Base-by-base conservation (phyloP, 768 basidiomycete species). In the Hydnomerulius pinastri region DNA sequence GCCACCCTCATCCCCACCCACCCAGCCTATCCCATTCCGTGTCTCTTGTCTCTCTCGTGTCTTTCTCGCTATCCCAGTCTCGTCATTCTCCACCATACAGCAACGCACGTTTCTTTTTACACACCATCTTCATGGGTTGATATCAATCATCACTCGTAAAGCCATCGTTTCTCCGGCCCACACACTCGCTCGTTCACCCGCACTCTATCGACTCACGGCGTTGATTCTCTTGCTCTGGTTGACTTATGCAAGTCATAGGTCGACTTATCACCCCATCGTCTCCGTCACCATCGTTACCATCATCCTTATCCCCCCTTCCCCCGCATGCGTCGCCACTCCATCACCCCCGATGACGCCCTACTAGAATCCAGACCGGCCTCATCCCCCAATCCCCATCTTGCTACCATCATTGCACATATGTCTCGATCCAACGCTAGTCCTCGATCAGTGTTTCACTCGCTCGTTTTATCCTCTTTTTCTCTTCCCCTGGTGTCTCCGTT, bases 61-160 rank as follows among this genome's bases (percentile, higher is more conserved):
- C 23, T 45, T 35, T 50, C 56, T 51, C 49, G 51, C 50, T 61
- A 57, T 56, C 55, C 57, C 57, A 53, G 43, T 53, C 64, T 50
- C 61, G 40, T 64, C 63, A 63, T 57, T 58, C n/a, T 54, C 57
- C 49, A 49, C 41, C 48, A 54, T 49, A 46, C 58, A 66, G 62
- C 48, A 53, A 62, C 64, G 64, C 66, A n/a, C 64, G 55, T 64
- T 61, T 66, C 55, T 43, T 39, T 53, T 55, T 47, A 55, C 50
- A 58, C 58, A 33, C 37, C 46, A 51, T 55, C 51, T 33, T 61
- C 43, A 32, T 11, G 30, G 30, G 30, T 44, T 35, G 53, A 46
- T 25, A 48, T 46, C 50, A 36, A 53, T 45, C 23, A 28, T 33
- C 58, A 39, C 44, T 46, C 42, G 50, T 32, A n/a, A n/a, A n/a